phyloP scores from a whole-genome alignment of 2,329 filamentous ascomycete genomes.

The Scopulariopsis brevicaulis region DNA sequence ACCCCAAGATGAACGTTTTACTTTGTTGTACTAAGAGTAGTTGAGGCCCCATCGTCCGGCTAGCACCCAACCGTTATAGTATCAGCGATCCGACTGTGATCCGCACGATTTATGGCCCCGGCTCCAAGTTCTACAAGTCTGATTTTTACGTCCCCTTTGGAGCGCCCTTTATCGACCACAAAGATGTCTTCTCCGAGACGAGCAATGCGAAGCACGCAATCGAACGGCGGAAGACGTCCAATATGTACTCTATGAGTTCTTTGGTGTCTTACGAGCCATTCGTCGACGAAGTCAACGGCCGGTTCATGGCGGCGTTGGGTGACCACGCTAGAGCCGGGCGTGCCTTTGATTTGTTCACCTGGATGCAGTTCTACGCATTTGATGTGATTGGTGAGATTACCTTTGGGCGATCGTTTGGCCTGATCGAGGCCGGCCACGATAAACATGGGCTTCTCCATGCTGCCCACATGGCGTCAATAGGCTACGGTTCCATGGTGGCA shows the following conservation, averaged over 20 bases:
- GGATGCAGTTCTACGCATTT: constrained; percentile 35
- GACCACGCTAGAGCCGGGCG: constrained; percentile 9
- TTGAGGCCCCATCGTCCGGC: constrained; percentile 23
- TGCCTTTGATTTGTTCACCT: constrained; percentile 28
- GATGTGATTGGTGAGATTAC: constrained; percentile 41
- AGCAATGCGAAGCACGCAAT: constrained; percentile 23
- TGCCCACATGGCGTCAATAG: too few species aligned
- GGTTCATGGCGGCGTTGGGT: constrained; percentile 26
- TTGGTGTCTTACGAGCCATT: constrained; percentile 35
- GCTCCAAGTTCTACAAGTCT: constrained; percentile 16
- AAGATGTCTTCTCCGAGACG: constrained; percentile 19
- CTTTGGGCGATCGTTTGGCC: not conserved
- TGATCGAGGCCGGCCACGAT: constrained; percentile 23
- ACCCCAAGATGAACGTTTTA: too few species aligned
- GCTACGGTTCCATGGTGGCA: too few species aligned
- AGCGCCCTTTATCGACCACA: constrained; percentile 10
- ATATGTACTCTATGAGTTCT: constrained; percentile 33
- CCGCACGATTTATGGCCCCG: constrained; percentile 26
- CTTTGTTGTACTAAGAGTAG: too few species aligned
- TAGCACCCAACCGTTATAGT: constrained; percentile 27
- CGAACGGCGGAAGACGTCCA: constrained; percentile 26
- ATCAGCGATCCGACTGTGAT: constrained; percentile 22
- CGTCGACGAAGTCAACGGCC: constrained; percentile 24
- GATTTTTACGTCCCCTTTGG: constrained; percentile 13
- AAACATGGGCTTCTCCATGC: constrained; percentile 62